Percentiles rank a stretch among this genome's conserved stretches.
Evolutionary conservation across 148 eudicot species (phyloP).

Genomic region (Diospyros lotus): DNA sequence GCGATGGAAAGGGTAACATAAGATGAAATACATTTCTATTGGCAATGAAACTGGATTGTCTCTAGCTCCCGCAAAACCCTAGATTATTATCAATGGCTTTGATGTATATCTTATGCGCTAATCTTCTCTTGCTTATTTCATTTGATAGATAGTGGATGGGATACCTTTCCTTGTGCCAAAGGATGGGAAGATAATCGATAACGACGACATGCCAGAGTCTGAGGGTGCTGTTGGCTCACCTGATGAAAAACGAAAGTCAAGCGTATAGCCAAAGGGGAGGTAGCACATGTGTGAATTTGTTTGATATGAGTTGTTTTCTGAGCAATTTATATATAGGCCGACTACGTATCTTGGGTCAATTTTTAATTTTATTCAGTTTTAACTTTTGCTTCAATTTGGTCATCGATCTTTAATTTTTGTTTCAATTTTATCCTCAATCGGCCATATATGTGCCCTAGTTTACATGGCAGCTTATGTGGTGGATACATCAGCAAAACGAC

Average conservation of each 20-base stretch:
- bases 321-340: no score
- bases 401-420: no score
- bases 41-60: neutral
- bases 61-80: neutral
- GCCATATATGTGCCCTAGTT: no score
- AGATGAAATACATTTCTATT: neutral
- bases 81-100: neutral
- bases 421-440: no score
- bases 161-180: conserved; percentile 81
- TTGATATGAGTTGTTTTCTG: neutral
- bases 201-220: conserved; percentile 21
- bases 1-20: neutral
- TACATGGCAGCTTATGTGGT: no score
- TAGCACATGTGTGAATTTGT: neutral
- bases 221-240: conserved; percentile 14
- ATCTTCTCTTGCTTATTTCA: neutral
- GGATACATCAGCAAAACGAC: no score
- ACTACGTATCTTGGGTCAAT: no score
- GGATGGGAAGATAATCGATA: conserved; percentile 75
- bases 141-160: conserved; percentile 65
- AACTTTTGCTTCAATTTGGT: no score
- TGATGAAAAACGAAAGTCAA: neutral
- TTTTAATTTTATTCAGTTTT: no score
- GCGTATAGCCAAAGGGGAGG: conserved; percentile 6
- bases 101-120: neutral